Conservation (phyloP, 352 stramenopile species). For the Phytophthora cactorum region DNA sequence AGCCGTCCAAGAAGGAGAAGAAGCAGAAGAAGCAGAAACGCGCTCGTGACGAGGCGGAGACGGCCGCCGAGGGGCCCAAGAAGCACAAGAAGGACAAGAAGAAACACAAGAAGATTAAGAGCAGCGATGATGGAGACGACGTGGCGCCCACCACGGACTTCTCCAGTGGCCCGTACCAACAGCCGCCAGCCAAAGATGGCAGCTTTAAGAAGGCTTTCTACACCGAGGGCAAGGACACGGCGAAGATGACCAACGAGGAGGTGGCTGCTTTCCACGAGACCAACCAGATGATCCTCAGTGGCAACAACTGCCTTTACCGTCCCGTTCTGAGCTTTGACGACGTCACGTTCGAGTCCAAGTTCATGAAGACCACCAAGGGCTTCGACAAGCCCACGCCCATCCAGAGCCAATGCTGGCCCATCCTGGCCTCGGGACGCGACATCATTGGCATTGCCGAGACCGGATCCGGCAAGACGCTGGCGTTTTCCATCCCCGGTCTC, state of each 20-base stretch:
- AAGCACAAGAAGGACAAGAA: slow-evolving; percentile 63
- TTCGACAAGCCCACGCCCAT: slow-evolving; percentile 97
- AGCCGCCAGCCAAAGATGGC: slow-evolving; percentile 61
- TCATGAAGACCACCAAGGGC: slow-evolving; percentile 89
- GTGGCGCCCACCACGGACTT: slow-evolving; percentile 51
- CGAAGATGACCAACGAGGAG: slow-evolving; percentile 80
- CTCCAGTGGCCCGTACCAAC: slow-evolving; percentile 76
- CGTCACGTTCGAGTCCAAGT: slow-evolving; percentile 78
- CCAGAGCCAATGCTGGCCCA: slow-evolving; percentile 97
- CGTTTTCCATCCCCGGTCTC: slow-evolving; percentile 95
- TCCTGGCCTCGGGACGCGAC: slow-evolving; percentile 85
- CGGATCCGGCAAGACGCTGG: slow-evolving; percentile 96
- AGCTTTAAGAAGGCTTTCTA: slow-evolving; percentile 91
- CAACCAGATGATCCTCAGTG: slow-evolving; percentile 86
- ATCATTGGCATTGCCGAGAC: slow-evolving; percentile 94
- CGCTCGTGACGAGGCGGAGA: slow-evolving; percentile 38
- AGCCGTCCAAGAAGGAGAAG: slow-evolving; percentile 32
- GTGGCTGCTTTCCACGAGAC: slow-evolving; percentile 87
- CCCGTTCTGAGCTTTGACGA: slow-evolving; percentile 75
- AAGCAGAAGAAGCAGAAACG: slow-evolving; percentile 40
- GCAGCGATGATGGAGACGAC: slow-evolving; percentile 57
- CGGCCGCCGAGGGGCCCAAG: slow-evolving; percentile 41
- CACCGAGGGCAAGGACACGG: slow-evolving; percentile 70
- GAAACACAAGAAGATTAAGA: slow-evolving; percentile 58
- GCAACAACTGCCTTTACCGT: slow-evolving; percentile 90